These are phyloP conservation scores for Pestalotiopsis sp. DNA, from an alignment of 2,329 filamentous ascomycete genomes.

Conservation along the genomic window DNA sequence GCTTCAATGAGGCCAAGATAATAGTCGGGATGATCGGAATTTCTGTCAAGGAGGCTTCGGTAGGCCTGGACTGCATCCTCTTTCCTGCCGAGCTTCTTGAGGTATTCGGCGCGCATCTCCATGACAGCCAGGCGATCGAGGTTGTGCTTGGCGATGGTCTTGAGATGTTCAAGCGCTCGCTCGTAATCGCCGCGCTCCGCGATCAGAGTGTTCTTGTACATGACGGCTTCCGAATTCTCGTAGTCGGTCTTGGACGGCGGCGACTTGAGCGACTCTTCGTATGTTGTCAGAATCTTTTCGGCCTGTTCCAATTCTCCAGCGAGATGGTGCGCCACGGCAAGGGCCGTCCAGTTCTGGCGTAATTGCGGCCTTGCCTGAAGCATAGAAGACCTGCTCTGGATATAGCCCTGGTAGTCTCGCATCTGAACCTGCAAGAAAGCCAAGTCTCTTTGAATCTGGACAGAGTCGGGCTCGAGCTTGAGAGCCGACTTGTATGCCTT, in stretches of 20 bases:
- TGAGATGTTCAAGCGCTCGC: conserved; percentile 83
- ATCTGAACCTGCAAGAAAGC: conserved; percentile 95
- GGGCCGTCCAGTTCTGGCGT: conserved; percentile 95
- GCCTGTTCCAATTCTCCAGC: conserved; percentile 84
- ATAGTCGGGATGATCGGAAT: conserved; percentile 84
- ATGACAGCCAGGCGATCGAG: conserved; percentile 84
- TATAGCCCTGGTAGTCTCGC: conserved; percentile 91
- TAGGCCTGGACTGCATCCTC: conserved; percentile 84
- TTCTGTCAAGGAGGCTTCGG: conserved; percentile 78
- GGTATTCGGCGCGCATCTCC: conserved; percentile 84
- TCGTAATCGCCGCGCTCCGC: conserved; percentile 84
- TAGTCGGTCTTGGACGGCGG: conserved; percentile 77
- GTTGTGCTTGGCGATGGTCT: conserved; percentile 74
- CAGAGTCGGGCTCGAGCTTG: conserved; percentile 88
- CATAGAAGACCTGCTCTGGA: conserved; percentile 87
- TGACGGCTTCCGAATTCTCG: conserved; percentile 88
- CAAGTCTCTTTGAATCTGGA: conserved; percentile 91
- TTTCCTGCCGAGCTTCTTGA: conserved; percentile 75
- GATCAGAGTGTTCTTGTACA: conserved; percentile 96
- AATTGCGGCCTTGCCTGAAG: conserved; percentile 79
- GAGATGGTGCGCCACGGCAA: conserved; percentile 91
- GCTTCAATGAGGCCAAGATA: conserved; percentile 77
- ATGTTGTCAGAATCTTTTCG: conserved; percentile 88
- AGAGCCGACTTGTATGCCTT: conserved; percentile 98
- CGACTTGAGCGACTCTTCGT: conserved; percentile 89